phyloP scores from a whole-genome alignment of 495 filamentous ascomycete species.

The Parathielavia appendiculata region DNA sequence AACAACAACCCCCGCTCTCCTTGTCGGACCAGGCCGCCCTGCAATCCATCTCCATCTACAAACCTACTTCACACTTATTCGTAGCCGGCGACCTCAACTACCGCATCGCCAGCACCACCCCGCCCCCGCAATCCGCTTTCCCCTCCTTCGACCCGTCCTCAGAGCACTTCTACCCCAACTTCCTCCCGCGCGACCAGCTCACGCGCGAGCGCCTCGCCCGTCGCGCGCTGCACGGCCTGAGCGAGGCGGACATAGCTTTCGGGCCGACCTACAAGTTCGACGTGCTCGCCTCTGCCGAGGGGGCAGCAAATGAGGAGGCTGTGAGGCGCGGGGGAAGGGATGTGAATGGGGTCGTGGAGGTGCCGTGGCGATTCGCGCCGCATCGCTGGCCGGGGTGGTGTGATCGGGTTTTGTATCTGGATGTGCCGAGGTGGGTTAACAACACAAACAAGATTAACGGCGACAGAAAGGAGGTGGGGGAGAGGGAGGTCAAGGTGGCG shows the following conservation, averaged over 20 bases:
- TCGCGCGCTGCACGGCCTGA: conserved; percentile 66
- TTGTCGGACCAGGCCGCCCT: conserved; percentile 22
- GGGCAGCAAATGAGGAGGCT: conserved; percentile 23
- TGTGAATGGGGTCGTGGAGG: conserved; percentile 28
- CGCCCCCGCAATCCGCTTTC: conserved; percentile 50
- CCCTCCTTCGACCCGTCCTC: conserved; percentile 54
- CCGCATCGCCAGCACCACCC: conserved; percentile 62
- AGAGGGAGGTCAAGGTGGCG: conserved; percentile 33
- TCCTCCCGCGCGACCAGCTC: conserved; percentile 73
- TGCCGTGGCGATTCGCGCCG: conserved; percentile 67
- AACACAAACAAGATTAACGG: neutral
- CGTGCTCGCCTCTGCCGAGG: conserved; percentile 26
- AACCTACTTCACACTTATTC: conserved; percentile 70
- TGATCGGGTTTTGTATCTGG: conserved; percentile 78
- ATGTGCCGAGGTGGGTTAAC: conserved; percentile 49
- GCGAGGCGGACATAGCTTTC: conserved; percentile 70
- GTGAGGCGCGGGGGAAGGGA: neutral
- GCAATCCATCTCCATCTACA: conserved; percentile 56
- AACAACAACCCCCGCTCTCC: neutral
- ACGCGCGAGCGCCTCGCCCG: conserved; percentile 58
- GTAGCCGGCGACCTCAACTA: conserved; percentile 93
- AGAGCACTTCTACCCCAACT: conserved; percentile 42
- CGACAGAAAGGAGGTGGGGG: neutral
- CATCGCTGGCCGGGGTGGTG: conserved; percentile 92
- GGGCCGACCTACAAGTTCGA: conserved; percentile 86